Base-by-base conservation (phyloP, 2,329 filamentous ascomycete species). In the Exophiala sp. region DNA sequence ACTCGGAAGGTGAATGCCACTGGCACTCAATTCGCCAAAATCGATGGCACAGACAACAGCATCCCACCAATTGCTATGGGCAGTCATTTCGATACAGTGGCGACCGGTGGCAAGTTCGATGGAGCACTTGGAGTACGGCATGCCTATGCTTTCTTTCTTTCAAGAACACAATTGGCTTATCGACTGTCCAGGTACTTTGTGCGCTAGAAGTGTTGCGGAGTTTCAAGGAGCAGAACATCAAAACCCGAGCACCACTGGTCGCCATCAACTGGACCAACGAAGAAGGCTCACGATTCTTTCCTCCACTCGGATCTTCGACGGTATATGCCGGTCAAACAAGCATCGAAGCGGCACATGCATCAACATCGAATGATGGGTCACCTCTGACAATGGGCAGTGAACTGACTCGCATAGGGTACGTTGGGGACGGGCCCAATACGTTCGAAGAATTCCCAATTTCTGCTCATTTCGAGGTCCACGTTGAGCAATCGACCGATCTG, bases 151-250 rank as follows among this genome's bases (percentile, higher is more conserved):
- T 29, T 8, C 24, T 29, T 29, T 29, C 24, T 1, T 29, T 29
- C 24, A 29, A 29, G 24, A 8, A 29, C 24, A 29, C 24, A 2
- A 5, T 29, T 8, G 24, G 24, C 24, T 29, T 5, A 29, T 8
- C 24, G 3, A 2, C 24, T 29, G 24, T 29, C 7, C 24, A 29
- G 24, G 24, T 66, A 5, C 39, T 61, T 7, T 51, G 59, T 2
- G 65, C 62, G 7, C 63, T 72, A 14, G 69, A 72, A 58, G 66
- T 72, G 32, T 63, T 73, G 18, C 63, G 67, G 12, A 68, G 64
- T 1, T 57, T 74, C 12, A 64, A 69, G 42, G 69, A 72, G 32
- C 68, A 66, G 42, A 55, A 47, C 11, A 61, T 66, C 38, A 59
- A 61, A 48, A 61, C 61, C 1, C 54, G 52, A 11, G 62, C 63